Conservation (phyloP, 148 eudicot species). For the Rhododendron kiyosumense region DNA sequence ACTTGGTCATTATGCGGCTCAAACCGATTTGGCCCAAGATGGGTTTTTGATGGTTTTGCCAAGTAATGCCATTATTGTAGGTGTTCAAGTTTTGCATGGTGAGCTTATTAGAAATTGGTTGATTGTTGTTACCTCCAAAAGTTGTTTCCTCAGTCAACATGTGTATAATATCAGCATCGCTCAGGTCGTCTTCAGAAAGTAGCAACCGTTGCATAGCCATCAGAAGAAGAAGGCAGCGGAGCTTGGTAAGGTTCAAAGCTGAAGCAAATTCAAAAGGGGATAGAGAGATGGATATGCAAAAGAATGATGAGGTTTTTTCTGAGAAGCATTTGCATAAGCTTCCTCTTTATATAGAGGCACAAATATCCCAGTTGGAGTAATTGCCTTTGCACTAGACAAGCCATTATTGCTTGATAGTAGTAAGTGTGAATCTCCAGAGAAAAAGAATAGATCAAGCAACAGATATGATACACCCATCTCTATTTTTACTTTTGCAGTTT, state of each 20-base stretch:
- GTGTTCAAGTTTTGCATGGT: background rate
- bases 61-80: background rate
- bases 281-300: background rate
- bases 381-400: background rate
- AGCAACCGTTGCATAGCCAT: slow-evolving; percentile 8
- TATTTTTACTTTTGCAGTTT: background rate
- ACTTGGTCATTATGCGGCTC: background rate
- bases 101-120: background rate
- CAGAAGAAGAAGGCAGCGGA: background rate
- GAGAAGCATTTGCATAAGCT: background rate
- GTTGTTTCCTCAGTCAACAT: background rate
- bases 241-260: background rate
- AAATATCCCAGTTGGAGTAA: background rate
- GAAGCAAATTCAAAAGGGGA: background rate
- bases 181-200: background rate
- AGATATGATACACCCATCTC: background rate
- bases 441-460: background rate
- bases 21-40: background rate
- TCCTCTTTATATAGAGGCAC: background rate
- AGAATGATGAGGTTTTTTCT: background rate
- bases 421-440: background rate
- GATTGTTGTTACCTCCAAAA: slow-evolving; percentile 5
- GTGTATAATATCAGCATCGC: background rate
- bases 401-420: background rate
- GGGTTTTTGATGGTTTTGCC: background rate